phyloP scores from a whole-genome alignment of 345 rosid genomes.

The Hirschfeldia incana region DNA sequence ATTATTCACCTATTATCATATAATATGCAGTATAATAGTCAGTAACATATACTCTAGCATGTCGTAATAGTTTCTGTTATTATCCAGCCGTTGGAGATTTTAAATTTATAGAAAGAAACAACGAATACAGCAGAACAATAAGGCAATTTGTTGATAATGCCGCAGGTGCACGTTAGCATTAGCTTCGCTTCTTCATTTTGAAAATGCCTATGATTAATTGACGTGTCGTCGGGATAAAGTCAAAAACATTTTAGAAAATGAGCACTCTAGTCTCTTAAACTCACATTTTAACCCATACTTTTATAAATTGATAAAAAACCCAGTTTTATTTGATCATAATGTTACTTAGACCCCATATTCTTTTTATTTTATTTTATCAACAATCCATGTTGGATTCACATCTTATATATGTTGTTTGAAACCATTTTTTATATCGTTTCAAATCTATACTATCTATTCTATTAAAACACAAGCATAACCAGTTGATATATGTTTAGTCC shows the following conservation, averaged over 20 bases:
- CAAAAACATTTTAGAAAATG: slow-evolving; percentile 11
- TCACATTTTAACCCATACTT: not conserved
- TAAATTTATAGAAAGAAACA: not conserved
- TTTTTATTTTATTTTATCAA: not conserved
- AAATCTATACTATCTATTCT: no score
- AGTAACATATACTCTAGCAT: not conserved
- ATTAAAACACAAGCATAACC: no score
- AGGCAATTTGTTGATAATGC: not conserved
- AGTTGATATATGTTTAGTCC: no score
- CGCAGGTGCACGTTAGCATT: slow-evolving; percentile 39
- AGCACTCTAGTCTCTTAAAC: not conserved
- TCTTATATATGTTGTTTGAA: not conserved
- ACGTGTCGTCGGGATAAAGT: slow-evolving; percentile 39
- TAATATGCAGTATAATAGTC: not conserved
- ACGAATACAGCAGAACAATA: not conserved
- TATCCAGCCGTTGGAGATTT: slow-evolving; percentile 14
- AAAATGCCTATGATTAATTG: slow-evolving; percentile 25
- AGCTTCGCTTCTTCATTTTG: slow-evolving; percentile 23
- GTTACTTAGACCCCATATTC: not conserved
- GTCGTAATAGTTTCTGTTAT: not conserved
- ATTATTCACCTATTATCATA: not conserved
- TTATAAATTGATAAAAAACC: no score
- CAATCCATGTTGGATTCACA: not conserved
- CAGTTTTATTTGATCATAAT: not conserved
- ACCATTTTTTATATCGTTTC: no score